Percentiles rank a stretch among this genome's conserved stretches.
Conservation (phyloP, 192 early-diverging fungal genomes). For the Chytriomyces sp. region DNA sequence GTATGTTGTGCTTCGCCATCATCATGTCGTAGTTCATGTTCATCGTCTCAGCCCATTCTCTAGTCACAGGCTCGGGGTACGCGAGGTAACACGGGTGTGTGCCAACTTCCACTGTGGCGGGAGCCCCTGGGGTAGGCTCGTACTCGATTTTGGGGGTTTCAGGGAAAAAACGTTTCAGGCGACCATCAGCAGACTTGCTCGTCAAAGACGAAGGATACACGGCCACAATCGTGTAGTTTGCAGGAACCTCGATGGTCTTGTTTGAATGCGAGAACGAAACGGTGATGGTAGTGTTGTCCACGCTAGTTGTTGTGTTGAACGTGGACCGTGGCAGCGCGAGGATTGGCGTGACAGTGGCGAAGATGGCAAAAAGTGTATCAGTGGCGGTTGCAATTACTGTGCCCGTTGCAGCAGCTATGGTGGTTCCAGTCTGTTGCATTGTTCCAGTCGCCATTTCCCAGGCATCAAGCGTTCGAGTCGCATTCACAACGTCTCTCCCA, state of each 20-base stretch:
- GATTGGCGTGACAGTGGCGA: not conserved
- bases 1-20: not conserved
- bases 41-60: conserved; percentile 8
- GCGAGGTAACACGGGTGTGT: conserved; percentile 9
- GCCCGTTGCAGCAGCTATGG: no score
- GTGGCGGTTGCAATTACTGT: not conserved
- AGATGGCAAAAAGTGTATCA: not conserved
- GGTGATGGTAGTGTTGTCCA: not conserved
- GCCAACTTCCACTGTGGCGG: not conserved
- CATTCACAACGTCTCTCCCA: not conserved
- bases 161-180: conserved; percentile 9
- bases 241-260: conserved; percentile 10
- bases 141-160: not conserved
- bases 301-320: not conserved
- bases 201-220: conserved; percentile 1
- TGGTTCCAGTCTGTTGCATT: not conserved
- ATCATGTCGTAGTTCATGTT: conserved; percentile 1
- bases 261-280: not conserved
- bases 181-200: not conserved
- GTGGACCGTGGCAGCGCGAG: not conserved
- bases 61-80: not conserved
- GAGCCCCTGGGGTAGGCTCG: conserved; percentile 4
- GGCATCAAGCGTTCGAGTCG: not conserved
- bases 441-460: not conserved
- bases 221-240: not conserved